Base-by-base conservation (phyloP, 495 filamentous ascomycete species). In the Penicillium lagena region DNA sequence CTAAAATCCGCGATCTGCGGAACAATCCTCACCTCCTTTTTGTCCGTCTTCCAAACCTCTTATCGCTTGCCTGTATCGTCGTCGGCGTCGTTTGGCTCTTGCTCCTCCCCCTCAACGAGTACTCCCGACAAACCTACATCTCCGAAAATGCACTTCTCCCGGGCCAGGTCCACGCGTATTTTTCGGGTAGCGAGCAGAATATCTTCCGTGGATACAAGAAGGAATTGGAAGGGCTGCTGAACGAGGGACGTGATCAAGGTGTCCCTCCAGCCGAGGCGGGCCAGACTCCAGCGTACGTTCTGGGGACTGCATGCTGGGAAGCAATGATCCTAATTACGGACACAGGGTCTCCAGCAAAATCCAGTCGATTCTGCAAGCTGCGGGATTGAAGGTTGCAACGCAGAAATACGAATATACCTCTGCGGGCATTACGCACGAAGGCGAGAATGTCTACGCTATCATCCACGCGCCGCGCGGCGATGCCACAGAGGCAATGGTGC, bases 161-260 rank as follows among this genome's bases (percentile, higher is more conserved):
- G 1, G 93, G 91, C 12, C 93, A 97, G 58, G 93, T 97, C 10
- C 90, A 97, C 66, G 95, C 94, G 0, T 97, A 98, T 61, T 98
- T 98, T 56, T 83, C 86, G 2, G 91, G 93, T 15, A 94, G 87
- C 61, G 93, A 98, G 57, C 90, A 96, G 67, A 85, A 96, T 58
- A 77, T 97, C 47, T 96, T 97, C 65, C 78, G 90, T 8, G 94
- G 90, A 7, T 97, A 95, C 60, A 83, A 86, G 55, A 81, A 86
- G 58, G 93, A 98, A 63, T 71, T 95, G 15, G 76, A 84, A 50
- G 76, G 50, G 7, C 30, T 71, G 12, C 45, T 71, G 12, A 45
- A 52, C 9, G 46, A 55, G n/a, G 46, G 50, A 6, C 44, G 31
- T 1, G 49, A 55, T 4, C 37, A 44, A 4, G 47, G 52, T n/a